A percentile compares a stretch with the other conserved stretches of the same genome.
These are phyloP conservation scores for Bacterosira constricta DNA, from an alignment of 108 stramenopile species.

Conservation along the genomic window DNA sequence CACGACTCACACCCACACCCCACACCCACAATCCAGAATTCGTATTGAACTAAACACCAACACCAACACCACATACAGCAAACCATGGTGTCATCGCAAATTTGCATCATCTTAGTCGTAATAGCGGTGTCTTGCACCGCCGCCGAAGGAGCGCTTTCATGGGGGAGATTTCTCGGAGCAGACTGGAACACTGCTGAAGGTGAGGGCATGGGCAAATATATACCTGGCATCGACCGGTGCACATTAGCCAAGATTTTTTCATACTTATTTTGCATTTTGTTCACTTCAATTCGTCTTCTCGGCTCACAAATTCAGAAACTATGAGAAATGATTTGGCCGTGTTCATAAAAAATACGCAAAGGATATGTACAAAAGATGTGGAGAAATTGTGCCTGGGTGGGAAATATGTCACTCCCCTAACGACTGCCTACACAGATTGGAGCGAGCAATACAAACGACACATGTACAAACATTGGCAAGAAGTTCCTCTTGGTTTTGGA, in stretches of 20 bases:
- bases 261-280: not conserved
- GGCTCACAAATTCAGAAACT: not conserved
- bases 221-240: not conserved
- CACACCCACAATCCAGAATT: too few species aligned
- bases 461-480: constrained; percentile 13
- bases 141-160: constrained; percentile 12
- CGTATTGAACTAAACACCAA: too few species aligned
- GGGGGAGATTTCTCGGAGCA: constrained; percentile 27
- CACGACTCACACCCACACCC: not conserved
- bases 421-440: not conserved
- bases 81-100: constrained; percentile 7
- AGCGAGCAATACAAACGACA: constrained; percentile 14
- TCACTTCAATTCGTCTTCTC: not conserved
- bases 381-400: constrained; percentile 19
- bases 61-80: too few species aligned
- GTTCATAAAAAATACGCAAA: constrained; percentile 23
- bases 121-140: not conserved
- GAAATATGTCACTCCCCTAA: not conserved
- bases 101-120: not conserved
- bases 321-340: constrained; percentile 21
- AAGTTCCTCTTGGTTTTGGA: constrained; percentile 27
- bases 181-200: constrained; percentile 32
- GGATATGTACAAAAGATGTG: constrained; percentile 14
- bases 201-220: not conserved
- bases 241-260: not conserved